Evolutionary conservation across 371 early-diverging fungal species (phyloP), one percentile per base, ranked within the genome.

Genomic region (Zancudomyces culisetae): DNA sequence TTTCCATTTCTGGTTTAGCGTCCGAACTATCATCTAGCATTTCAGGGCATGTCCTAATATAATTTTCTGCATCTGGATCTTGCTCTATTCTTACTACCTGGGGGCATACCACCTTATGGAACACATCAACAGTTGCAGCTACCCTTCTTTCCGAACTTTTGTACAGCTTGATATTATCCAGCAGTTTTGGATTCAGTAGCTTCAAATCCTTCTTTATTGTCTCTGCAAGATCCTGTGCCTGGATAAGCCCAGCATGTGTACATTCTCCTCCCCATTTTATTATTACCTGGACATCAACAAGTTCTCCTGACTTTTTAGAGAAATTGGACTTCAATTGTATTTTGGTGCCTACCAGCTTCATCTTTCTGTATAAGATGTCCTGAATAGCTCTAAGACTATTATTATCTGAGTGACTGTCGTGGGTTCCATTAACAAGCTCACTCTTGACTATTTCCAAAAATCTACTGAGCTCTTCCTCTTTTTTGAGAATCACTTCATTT

Each of bases 241-340:
- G 98, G 58, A 84, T 81, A 13, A 72, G 72, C 12, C 93, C 95
- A 2, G 93, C 92, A 60, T 97, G 98, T 0, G 98, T 97, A 63
- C 92, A 91, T 70, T 90, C 89, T 41, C 92, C 97, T 35, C 91
- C 94, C 97, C 95, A 96, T 60, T 96, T 96, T 51, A 94, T 85
- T 61, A 92, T 82, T 21, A 93, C 66, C 68, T 91, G 90, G 1
- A 90, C 70, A 2, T 63, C 45, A 4, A 70, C 61, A 3, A 42
- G 1, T 6, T 35, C 27, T 4, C 20, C 19, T 10, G 27, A n/a
- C 30, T 26, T n/a, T 20, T 60, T 59, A 40, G 69, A 69, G 27
- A 79, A 69, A 27, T 80, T 80, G 0, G 94, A 89, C 62, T 90
- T 88, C 15, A 92, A 57, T 57, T 96, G 97, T 20, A 93, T 85